phyloP scores from a whole-genome alignment of 805 yeast genomes.

The Wickerhamiella nectarea region DNA sequence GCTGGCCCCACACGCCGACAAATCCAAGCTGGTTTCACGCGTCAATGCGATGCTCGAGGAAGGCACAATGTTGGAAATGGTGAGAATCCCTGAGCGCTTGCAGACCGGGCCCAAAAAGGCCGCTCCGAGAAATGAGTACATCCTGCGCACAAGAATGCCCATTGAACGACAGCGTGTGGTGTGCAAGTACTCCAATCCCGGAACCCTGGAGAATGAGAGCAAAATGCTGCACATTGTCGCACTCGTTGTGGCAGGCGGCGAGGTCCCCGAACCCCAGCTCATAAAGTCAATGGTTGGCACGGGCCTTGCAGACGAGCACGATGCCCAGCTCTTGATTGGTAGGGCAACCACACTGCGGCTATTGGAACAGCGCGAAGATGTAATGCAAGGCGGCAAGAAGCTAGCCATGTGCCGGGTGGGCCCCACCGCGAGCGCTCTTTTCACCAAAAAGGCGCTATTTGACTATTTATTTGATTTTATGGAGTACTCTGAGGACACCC shows the following conservation, averaged over 20 bases:
- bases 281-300: not conserved
- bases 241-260: not conserved
- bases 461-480: not conserved
- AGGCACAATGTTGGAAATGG: not conserved
- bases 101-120: not conserved
- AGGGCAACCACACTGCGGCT: not conserved
- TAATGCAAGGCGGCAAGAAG: not conserved
- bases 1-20: not conserved
- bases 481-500: not conserved
- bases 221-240: not conserved
- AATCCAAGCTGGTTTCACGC: not conserved
- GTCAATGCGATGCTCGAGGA: not conserved
- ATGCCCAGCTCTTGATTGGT: not conserved
- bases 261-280: not conserved
- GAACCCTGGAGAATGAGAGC: not conserved
- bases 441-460: not conserved
- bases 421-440: not conserved
- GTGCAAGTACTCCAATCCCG: not conserved
- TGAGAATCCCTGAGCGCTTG: not conserved
- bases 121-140: not conserved
- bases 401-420: not conserved
- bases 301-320: not conserved
- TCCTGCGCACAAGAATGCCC: not conserved
- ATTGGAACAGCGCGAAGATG: not conserved
- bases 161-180: not conserved